Conservation (phyloP, 129 eudicot species). For the Flaveria linearis region DNA sequence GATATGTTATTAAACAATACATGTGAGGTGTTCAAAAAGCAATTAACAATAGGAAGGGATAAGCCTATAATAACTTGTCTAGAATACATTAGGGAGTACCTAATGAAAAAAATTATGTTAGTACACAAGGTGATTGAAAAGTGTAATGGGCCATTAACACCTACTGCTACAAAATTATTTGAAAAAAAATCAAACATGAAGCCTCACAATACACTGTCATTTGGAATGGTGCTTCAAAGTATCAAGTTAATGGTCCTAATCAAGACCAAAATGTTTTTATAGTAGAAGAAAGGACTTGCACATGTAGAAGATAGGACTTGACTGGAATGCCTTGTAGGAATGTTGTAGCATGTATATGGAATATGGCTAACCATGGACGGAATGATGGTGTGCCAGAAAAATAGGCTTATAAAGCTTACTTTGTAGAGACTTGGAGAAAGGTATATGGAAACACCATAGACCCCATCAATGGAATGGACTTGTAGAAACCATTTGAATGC, state of each 20-base stretch:
- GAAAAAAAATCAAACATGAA: too few relatives aligned
- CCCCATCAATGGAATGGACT: not conserved
- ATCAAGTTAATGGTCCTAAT: not conserved
- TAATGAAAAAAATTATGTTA: too few relatives aligned
- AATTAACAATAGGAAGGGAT: not conserved
- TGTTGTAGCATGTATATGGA: not conserved
- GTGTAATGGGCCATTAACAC: not conserved
- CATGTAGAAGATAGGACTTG: not conserved
- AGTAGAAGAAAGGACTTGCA: not conserved
- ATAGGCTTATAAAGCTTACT: not conserved
- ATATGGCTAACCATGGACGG: not conserved
- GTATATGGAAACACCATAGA: not conserved
- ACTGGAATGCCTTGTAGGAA: not conserved
- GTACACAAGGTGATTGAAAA: not conserved
- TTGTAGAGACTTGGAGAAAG: not conserved
- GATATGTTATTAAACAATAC: too few relatives aligned
- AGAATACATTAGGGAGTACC: too few relatives aligned
- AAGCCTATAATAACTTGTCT: not conserved
- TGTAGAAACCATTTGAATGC: not conserved
- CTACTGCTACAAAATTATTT: not conserved
- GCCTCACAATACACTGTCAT: not conserved
- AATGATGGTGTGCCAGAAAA: not conserved
- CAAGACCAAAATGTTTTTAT: not conserved
- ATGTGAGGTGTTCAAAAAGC: not conserved
- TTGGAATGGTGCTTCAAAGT: not conserved